These are phyloP conservation scores for Lignosus rhinocerotis DNA, from an alignment of 1,284 basidiomycete species.

Conservation along the genomic window DNA sequence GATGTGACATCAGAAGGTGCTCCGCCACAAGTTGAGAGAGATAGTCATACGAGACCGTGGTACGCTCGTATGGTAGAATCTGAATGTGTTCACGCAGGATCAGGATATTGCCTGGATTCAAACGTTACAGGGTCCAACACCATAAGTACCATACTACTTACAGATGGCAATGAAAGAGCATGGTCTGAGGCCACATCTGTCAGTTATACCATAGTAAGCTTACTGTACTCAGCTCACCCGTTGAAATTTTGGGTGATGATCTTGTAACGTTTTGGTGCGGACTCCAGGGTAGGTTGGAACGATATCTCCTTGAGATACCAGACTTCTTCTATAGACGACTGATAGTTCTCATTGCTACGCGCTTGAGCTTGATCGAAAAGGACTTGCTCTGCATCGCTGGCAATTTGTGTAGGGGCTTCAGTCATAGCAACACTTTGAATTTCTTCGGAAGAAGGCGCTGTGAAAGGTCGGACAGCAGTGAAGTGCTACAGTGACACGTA, in stretches of 20 bases:
- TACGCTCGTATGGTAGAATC: conserved; percentile 64
- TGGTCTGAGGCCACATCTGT: conserved; percentile 47
- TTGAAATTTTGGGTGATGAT: conserved; percentile 85
- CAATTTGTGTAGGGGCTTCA: too few relatives aligned
- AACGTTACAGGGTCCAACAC: conserved; percentile 19
- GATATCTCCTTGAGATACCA: conserved; percentile 78
- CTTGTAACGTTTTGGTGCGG: conserved; percentile 43
- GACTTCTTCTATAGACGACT: conserved; percentile 47
- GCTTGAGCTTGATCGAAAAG: too few relatives aligned
- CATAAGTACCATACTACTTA: conserved; percentile 36
- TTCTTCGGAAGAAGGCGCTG: too few relatives aligned
- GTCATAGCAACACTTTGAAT: too few relatives aligned
- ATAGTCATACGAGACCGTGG: conserved; percentile 80
- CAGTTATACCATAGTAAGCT: background rate
- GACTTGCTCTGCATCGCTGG: too few relatives aligned
- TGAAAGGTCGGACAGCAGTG: too few relatives aligned
- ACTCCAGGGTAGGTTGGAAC: conserved; percentile 44
- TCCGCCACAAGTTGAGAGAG: conserved; percentile 83
- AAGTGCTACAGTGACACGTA: too few relatives aligned
- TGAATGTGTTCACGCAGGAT: conserved; percentile 77
- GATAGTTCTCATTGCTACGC: background rate
- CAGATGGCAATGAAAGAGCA: conserved; percentile 91
- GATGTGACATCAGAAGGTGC: conserved; percentile 66
- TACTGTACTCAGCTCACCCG: conserved; percentile 48
- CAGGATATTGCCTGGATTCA: conserved; percentile 72